These are phyloP conservation scores for Mycosphaerella sp. DNA, from an alignment of 2,329 filamentous ascomycete genomes.

Conservation along the genomic window DNA sequence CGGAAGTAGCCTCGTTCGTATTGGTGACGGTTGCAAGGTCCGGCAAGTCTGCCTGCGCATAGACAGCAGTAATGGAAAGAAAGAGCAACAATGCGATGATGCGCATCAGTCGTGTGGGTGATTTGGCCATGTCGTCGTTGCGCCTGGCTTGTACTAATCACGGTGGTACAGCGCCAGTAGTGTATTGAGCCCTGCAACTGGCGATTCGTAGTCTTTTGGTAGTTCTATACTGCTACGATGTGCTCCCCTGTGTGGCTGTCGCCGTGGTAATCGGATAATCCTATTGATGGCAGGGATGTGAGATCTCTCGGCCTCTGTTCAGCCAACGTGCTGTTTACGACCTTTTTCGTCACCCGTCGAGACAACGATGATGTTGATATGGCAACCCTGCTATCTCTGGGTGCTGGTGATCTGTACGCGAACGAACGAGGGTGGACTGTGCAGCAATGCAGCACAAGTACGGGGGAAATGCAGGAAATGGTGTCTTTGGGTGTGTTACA, in stretches of 20 bases:
- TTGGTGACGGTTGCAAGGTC: slow-evolving; percentile 27
- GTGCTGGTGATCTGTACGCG: not conserved
- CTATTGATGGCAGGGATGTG: slow-evolving; percentile 5
- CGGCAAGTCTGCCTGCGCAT: slow-evolving; percentile 28
- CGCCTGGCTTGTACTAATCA: not conserved
- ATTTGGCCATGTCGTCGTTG: slow-evolving; percentile 10
- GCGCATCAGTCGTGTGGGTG: slow-evolving; percentile 12
- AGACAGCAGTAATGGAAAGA: slow-evolving; percentile 19
- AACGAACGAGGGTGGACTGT: slow-evolving; percentile 2
- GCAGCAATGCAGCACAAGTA: not conserved
- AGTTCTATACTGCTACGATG: too few relatives aligned
- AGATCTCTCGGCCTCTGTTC: slow-evolving; percentile 3
- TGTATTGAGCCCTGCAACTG: slow-evolving; percentile 1
- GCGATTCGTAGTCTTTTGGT: not conserved
- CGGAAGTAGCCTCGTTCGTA: slow-evolving; percentile 16
- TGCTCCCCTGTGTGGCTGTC: slow-evolving; percentile 10
- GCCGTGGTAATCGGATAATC: slow-evolving; percentile 1
- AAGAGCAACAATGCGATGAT: slow-evolving; percentile 25
- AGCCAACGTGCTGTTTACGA: not conserved
- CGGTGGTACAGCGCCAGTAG: slow-evolving; percentile 5
- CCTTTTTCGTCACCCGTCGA: not conserved
- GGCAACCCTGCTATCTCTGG: not conserved
- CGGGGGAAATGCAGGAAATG: not conserved
- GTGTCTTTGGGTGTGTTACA: not conserved
- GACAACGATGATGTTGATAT: not conserved